Evolutionary conservation across 1,284 basidiomycete species (phyloP).

Genomic region (Bjerkandera adusta): DNA sequence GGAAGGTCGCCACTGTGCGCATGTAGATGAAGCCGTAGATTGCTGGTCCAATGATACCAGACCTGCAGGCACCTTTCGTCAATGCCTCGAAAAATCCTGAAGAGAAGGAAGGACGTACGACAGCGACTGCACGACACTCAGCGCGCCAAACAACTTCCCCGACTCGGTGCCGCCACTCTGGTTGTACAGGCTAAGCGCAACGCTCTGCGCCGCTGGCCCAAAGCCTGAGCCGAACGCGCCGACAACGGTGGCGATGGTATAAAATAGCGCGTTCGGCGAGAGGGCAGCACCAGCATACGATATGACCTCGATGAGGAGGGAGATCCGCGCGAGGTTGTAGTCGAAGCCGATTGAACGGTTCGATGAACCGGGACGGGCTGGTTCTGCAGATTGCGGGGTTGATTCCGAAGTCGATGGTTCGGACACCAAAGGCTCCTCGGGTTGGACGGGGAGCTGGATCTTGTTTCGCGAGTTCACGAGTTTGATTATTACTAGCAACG

Average conservation of each 20-base stretch:
- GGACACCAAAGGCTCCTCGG: conserved; percentile 32
- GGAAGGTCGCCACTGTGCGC: conserved; percentile 57
- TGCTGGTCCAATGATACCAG: conserved; percentile 55
- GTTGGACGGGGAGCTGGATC: conserved; percentile 33
- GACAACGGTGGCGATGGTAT: conserved; percentile 45
- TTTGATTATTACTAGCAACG: conserved; percentile 49
- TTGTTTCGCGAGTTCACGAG: conserved; percentile 41
- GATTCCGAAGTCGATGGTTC: conserved; percentile 12
- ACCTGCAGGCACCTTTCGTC: conserved; percentile 29
- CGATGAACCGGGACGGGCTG: conserved; percentile 13
- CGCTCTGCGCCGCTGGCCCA: conserved; percentile 61
- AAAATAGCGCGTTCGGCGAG: conserved; percentile 40
- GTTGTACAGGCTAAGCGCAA: conserved; percentile 62
- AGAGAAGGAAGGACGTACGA: conserved; percentile 40
- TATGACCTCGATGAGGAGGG: conserved; percentile 56
- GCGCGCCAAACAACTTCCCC: conserved; percentile 68
- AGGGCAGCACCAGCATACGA: conserved; percentile 51
- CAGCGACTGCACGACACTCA: conserved; percentile 67
- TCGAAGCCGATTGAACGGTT: conserved; percentile 50
- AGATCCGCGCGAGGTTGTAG: conserved; percentile 56
- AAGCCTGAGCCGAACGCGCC: conserved; percentile 58
- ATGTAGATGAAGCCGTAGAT: conserved; percentile 60
- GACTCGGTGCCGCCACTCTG: conserved; percentile 47
- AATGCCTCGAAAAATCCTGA: conserved; percentile 12
- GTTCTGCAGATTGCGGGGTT: conserved; percentile 6